These are phyloP conservation scores for Tremella mesenterica DNA, from an alignment of 768 basidiomycete species.

Conservation along the genomic window DNA sequence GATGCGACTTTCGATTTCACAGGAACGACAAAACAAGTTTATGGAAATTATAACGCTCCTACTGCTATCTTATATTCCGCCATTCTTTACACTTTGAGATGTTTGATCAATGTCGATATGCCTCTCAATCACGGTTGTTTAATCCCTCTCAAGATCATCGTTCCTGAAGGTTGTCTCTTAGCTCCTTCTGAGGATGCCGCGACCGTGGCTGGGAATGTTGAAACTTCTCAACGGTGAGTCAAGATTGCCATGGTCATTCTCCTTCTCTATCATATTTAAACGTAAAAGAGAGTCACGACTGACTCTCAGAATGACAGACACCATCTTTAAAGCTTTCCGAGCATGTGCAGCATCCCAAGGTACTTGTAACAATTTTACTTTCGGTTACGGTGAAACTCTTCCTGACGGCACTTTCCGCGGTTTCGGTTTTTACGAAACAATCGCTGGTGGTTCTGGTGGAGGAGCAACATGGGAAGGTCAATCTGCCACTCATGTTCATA, in stretches of 20 bases:
- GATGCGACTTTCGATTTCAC: slow-evolving; percentile 74
- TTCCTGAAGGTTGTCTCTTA: slow-evolving; percentile 26
- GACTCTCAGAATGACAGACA: slow-evolving; percentile 25
- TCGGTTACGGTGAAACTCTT: neutral
- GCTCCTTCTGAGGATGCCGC: slow-evolving; percentile 29
- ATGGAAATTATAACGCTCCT: slow-evolving; percentile 37
- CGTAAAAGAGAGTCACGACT: neutral
- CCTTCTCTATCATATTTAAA: neutral
- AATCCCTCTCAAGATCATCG: slow-evolving; percentile 52
- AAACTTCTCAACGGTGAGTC: slow-evolving; percentile 25
- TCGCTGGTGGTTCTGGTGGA: slow-evolving; percentile 9
- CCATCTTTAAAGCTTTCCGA: slow-evolving; percentile 30
- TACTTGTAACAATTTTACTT: neutral
- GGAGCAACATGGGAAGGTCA: slow-evolving; percentile 8
- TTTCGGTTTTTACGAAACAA: neutral
- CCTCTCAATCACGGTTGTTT: slow-evolving; percentile 91
- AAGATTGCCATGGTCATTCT: neutral
- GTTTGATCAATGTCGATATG: slow-evolving; percentile 50
- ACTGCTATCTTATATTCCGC: slow-evolving; percentile 24
- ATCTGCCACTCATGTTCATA: slow-evolving; percentile 8
- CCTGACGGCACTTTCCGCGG: too few relatives aligned
- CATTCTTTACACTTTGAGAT: slow-evolving; percentile 36
- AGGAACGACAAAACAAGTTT: slow-evolving; percentile 46
- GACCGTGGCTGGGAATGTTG: slow-evolving; percentile 31
- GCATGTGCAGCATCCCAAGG: slow-evolving; percentile 10